phyloP scores from a whole-genome alignment of 2,329 filamentous ascomycete species.

The Fusarium continuum region DNA sequence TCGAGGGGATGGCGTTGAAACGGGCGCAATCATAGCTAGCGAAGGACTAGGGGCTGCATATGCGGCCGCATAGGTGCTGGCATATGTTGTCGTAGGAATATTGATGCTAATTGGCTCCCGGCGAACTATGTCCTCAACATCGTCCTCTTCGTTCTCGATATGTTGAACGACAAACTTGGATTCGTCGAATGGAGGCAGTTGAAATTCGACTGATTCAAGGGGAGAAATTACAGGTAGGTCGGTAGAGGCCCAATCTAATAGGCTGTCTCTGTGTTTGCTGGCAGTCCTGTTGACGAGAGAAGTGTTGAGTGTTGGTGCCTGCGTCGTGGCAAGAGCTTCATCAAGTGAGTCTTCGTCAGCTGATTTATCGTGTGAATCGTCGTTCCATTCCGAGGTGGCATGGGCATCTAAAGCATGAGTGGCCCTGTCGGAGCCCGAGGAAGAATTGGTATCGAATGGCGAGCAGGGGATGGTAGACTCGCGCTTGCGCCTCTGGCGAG shows the following conservation, averaged over 20 bases:
- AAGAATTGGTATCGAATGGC: constrained; percentile 31
- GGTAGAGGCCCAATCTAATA: constrained; percentile 32
- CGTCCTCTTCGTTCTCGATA: constrained; percentile 36
- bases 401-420: constrained; percentile 19
- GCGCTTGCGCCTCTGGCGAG: constrained; percentile 51
- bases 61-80: constrained; percentile 24
- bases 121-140: constrained; percentile 45
- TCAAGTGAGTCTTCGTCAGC: constrained; percentile 30
- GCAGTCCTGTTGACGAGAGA: constrained; percentile 24
- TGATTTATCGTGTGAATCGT: constrained; percentile 26
- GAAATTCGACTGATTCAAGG: constrained; percentile 46
- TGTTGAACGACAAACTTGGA: constrained; percentile 13
- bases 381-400: constrained; percentile 16
- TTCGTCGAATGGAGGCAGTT: constrained; percentile 43
- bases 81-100: constrained; percentile 30
- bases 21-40: constrained; percentile 41
- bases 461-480: constrained; percentile 35
- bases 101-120: constrained; percentile 27
- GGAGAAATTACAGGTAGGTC: constrained; percentile 46
- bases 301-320: constrained; percentile 3
- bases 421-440: constrained; percentile 34
- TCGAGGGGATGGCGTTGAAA: constrained; percentile 45
- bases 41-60: constrained; percentile 35
- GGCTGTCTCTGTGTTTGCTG: constrained; percentile 13
- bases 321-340: constrained; percentile 11